Percentiles rank a stretch among this genome's conserved stretches.
Conservation (phyloP, 2,329 filamentous ascomycete genomes). For the Colletotrichum orbiculare region DNA sequence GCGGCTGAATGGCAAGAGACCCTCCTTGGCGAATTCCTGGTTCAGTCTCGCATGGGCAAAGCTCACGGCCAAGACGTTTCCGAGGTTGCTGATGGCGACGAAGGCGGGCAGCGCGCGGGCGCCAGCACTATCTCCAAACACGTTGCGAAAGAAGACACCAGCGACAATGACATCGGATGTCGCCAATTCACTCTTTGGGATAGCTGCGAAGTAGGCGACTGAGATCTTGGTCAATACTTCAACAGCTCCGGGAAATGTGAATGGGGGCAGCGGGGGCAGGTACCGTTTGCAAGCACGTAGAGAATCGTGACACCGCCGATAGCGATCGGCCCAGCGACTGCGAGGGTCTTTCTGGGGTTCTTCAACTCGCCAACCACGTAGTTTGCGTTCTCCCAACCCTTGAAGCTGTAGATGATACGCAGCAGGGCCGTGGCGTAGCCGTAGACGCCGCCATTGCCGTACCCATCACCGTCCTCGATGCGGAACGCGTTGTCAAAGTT, state of each 20-base stretch:
- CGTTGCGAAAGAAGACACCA: constrained; percentile 69
- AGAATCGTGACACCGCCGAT: constrained; percentile 68
- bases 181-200: constrained; percentile 67
- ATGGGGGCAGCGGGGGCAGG: not conserved
- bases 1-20: constrained; percentile 71
- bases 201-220: constrained; percentile 72
- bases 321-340: constrained; percentile 67
- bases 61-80: constrained; percentile 70
- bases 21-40: constrained; percentile 77
- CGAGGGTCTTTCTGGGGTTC: constrained; percentile 63
- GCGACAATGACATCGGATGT: constrained; percentile 70
- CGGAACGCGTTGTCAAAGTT: constrained; percentile 69
- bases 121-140: constrained; percentile 68
- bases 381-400: constrained; percentile 73
- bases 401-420: constrained; percentile 70
- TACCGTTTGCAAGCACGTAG: constrained; percentile 69
- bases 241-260: no score
- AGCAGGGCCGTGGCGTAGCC: constrained; percentile 68
- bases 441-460: constrained; percentile 60
- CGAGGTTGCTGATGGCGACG: constrained; percentile 70
- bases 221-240: not conserved
- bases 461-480: constrained; percentile 55
- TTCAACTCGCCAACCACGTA: constrained; percentile 70
- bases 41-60: constrained; percentile 70
- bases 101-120: constrained; percentile 62